These are phyloP conservation scores for Discostella pseudostelligera DNA, from an alignment of 108 stramenopile genomes.

Conservation along the genomic window DNA sequence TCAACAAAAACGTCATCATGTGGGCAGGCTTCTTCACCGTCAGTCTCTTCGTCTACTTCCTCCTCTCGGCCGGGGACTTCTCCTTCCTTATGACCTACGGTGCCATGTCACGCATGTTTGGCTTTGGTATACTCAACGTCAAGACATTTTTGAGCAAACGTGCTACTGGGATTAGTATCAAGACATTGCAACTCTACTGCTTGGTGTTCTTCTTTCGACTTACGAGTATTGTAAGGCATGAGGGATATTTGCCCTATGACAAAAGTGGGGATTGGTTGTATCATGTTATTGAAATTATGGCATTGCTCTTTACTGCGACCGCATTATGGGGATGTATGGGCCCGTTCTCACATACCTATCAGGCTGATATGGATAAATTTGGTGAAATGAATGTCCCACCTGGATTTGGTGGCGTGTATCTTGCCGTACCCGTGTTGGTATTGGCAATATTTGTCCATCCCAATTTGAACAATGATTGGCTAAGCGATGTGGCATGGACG, in stretches of 20 bases:
- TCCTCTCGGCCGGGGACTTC: slow-evolving; percentile 94
- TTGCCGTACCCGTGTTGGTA: slow-evolving; percentile 87
- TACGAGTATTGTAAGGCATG: slow-evolving; percentile 94
- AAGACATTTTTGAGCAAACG: slow-evolving; percentile 83
- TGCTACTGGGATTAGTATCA: slow-evolving; percentile 90
- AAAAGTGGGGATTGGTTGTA: slow-evolving; percentile 98
- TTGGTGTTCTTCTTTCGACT: slow-evolving; percentile 92
- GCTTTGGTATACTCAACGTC: slow-evolving; percentile 92
- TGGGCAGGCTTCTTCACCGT: slow-evolving; percentile 93
- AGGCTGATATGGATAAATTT: slow-evolving; percentile 86
- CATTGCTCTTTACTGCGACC: slow-evolving; percentile 71
- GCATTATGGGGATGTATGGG: slow-evolving; percentile 81
- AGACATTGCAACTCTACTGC: slow-evolving; percentile 93
- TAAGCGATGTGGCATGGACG: slow-evolving; percentile 97
- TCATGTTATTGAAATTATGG: slow-evolving; percentile 88
- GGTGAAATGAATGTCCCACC: slow-evolving; percentile 89
- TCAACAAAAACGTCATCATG: slow-evolving; percentile 86
- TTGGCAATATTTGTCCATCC: slow-evolving; percentile 90
- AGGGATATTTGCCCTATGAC: slow-evolving; percentile 99
- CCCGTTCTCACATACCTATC: slow-evolving; percentile 87
- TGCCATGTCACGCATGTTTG: slow-evolving; percentile 95
- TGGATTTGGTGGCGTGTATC: slow-evolving; percentile 76
- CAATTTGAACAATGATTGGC: slow-evolving; percentile 90
- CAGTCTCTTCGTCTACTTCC: slow-evolving; percentile 89
- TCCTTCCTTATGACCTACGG: slow-evolving; percentile 98